phyloP scores from a whole-genome alignment of 2,329 filamentous ascomycete species.

The Fusarium citri region DNA sequence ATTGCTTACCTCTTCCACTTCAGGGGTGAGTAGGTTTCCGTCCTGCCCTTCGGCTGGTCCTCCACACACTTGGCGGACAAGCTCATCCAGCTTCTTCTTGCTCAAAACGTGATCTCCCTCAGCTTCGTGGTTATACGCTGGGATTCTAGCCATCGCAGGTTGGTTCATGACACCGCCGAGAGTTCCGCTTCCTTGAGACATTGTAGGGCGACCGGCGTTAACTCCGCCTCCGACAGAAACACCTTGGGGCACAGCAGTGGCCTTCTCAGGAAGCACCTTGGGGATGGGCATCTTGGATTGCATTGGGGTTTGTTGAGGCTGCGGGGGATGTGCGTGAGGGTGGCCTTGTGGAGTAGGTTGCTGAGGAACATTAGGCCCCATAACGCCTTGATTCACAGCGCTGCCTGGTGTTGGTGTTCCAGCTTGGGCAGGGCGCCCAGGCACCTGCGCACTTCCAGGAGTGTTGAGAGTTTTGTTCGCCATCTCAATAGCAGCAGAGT shows the following conservation, averaged over 20 bases:
- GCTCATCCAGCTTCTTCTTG: conserved; percentile 96
- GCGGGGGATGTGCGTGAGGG: conserved; percentile 62
- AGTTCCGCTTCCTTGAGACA: conserved; percentile 80
- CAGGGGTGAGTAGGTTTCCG: conserved; percentile 83
- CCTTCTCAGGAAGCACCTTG: conserved; percentile 77
- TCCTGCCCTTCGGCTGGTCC: conserved; percentile 78
- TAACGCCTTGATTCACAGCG: conserved; percentile 49
- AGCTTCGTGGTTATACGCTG: conserved; percentile 87
- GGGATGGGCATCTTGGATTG: conserved; percentile 82
- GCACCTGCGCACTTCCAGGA: conserved; percentile 49
- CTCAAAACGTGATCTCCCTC: conserved; percentile 94
- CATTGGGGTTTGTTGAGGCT: conserved; percentile 55
- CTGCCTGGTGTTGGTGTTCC: conserved; percentile 48
- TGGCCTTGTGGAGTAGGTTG: conserved; percentile 54
- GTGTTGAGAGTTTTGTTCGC: conserved; percentile 56
- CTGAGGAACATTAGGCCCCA: conserved; percentile 48
- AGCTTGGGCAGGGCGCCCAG: conserved; percentile 48
- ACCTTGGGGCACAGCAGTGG: conserved; percentile 76
- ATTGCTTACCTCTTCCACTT: conserved; percentile 88
- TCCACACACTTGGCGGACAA: conserved; percentile 93
- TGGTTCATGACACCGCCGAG: conserved; percentile 87
- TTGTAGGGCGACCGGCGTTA: conserved; percentile 79
- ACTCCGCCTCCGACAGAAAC: conserved; percentile 75
- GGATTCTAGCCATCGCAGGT: conserved; percentile 83
- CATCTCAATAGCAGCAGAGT: conserved; percentile 62